These are phyloP conservation scores for Teunomyces atbi DNA, from an alignment of 805 yeast species.

Conservation along the genomic window DNA sequence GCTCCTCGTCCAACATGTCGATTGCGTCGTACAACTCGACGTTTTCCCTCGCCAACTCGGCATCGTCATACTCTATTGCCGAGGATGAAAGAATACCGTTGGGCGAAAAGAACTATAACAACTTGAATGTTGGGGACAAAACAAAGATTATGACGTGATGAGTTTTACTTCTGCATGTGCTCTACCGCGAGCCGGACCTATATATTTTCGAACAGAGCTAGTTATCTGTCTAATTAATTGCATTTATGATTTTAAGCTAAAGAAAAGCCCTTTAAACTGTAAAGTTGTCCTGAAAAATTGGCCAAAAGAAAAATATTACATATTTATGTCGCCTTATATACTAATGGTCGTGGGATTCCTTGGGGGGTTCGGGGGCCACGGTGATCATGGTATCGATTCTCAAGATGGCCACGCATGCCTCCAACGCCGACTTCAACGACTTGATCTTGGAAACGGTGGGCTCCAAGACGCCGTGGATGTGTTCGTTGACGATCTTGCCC, in stretches of 20 bases:
- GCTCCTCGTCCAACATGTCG: slow-evolving; percentile 12
- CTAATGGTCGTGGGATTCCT: slow-evolving; percentile 85
- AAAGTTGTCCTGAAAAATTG: not conserved
- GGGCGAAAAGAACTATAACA: slow-evolving; percentile 8
- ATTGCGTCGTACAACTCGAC: slow-evolving; percentile 17
- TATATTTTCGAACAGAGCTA: not conserved
- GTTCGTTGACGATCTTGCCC: slow-evolving; percentile 89
- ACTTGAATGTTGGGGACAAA: slow-evolving; percentile 5
- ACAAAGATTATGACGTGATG: slow-evolving; percentile 1
- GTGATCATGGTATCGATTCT: slow-evolving; percentile 98
- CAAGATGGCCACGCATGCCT: slow-evolving; percentile 95
- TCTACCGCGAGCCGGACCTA: no score
- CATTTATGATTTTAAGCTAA: not conserved
- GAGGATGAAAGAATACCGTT: slow-evolving; percentile 10
- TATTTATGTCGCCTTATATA: not conserved
- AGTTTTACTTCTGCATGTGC: slow-evolving; percentile 1
- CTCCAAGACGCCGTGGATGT: slow-evolving; percentile 84
- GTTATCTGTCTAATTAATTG: not conserved
- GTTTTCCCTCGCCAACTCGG: slow-evolving; percentile 16
- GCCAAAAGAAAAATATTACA: no score
- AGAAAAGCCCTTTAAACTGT: not conserved
- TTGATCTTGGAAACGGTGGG: slow-evolving; percentile 93
- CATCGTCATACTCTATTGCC: slow-evolving; percentile 14
- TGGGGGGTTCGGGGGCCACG: slow-evolving; percentile 92
- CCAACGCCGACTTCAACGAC: slow-evolving; percentile 91